Percentiles rank a stretch among this genome's conserved stretches.
Evolutionary conservation across 768 basidiomycete species (phyloP).

Genomic region (Tylopilus sp.): DNA sequence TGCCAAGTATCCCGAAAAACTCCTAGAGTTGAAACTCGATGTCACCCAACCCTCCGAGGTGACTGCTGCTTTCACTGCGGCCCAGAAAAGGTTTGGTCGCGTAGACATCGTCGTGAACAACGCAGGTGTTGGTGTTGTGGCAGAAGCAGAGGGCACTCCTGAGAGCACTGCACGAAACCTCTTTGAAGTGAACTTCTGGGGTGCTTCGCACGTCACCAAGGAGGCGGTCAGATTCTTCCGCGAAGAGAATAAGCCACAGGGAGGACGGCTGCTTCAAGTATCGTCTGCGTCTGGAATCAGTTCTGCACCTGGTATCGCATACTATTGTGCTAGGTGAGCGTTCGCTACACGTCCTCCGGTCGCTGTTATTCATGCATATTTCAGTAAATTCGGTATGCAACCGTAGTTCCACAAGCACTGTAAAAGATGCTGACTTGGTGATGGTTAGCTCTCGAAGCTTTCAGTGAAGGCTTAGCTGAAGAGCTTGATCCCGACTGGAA

Average conservation of each 20-base stretch:
- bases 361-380: background rate
- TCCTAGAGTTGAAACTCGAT: slow-evolving; percentile 40
- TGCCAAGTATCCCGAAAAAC: slow-evolving; percentile 22
- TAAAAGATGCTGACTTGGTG: background rate
- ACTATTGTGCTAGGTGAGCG: slow-evolving; percentile 23
- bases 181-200: slow-evolving; percentile 47
- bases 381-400: slow-evolving; percentile 16
- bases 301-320: slow-evolving; percentile 4
- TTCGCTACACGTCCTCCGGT: background rate
- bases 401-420: background rate
- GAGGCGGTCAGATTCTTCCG: slow-evolving; percentile 28
- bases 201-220: slow-evolving; percentile 36
- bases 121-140: background rate
- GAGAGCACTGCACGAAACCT: slow-evolving; percentile 33
- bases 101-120: slow-evolving; percentile 20
- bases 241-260: slow-evolving; percentile 29
- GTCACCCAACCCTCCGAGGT: slow-evolving; percentile 26
- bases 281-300: slow-evolving; percentile 23
- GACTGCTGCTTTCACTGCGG: background rate
- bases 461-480: slow-evolving; percentile 11
- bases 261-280: slow-evolving; percentile 38
- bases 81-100: slow-evolving; percentile 19
- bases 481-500: slow-evolving; percentile 23
- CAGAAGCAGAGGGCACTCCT: slow-evolving; percentile 28
- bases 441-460: slow-evolving; percentile 11